Percentiles rank a stretch among this genome's conserved stretches.
Conservation (phyloP, 805 yeast genomes). For the Monosporozyma siamensis region DNA sequence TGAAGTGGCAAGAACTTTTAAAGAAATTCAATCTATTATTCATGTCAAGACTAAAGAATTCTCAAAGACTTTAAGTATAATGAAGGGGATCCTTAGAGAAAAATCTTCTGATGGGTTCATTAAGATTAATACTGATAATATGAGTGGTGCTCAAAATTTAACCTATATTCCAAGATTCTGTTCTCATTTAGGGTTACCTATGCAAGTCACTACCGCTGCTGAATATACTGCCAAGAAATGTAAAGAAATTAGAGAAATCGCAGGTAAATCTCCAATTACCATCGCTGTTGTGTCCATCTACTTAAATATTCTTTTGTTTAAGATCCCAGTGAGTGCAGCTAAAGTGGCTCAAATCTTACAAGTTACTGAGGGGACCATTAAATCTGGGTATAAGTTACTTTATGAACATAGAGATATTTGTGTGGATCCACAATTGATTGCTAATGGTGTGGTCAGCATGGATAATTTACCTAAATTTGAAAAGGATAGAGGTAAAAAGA, state of each 20-base stretch:
- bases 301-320: slow-evolving; percentile 85
- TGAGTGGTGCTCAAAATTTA: slow-evolving; percentile 78
- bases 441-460: slow-evolving; percentile 23
- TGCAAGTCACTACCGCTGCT: slow-evolving; percentile 83
- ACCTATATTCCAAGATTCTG: slow-evolving; percentile 93
- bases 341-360: slow-evolving; percentile 88
- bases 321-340: slow-evolving; percentile 62
- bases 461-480: slow-evolving; percentile 28
- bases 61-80: slow-evolving; percentile 80
- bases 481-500: slow-evolving; percentile 20
- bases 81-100: slow-evolving; percentile 55
- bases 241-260: slow-evolving; percentile 85
- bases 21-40: slow-evolving; percentile 91
- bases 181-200: slow-evolving; percentile 81
- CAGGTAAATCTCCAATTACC: slow-evolving; percentile 94
- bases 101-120: slow-evolving; percentile 32
- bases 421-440: slow-evolving; percentile 33
- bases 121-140: slow-evolving; percentile 36
- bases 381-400: slow-evolving; percentile 78
- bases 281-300: slow-evolving; percentile 96
- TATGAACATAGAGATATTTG: slow-evolving; percentile 63
- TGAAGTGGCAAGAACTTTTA: slow-evolving; percentile 86
- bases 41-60: slow-evolving; percentile 91
- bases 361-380: slow-evolving; percentile 94
- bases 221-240: slow-evolving; percentile 86